A percentile compares a stretch with the other conserved stretches of the same genome.
Conservation (phyloP, 495 filamentous ascomycete genomes). For the Rostrohypoxylon terebratum region DNA sequence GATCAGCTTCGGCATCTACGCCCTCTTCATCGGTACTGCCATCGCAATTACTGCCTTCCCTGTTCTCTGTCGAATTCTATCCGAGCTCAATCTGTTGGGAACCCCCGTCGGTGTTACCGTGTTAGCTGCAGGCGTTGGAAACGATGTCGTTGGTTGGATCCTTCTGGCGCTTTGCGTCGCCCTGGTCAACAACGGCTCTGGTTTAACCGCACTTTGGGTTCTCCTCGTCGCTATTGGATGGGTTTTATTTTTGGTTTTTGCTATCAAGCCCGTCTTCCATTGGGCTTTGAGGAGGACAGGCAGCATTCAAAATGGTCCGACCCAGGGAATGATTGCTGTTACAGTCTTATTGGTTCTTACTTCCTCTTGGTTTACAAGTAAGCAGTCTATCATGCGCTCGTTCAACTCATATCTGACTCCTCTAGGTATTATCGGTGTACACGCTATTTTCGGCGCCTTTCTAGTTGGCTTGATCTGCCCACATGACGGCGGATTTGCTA, state of each 20-base stretch:
- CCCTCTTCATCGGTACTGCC: constrained; percentile 94
- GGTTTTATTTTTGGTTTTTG: constrained; percentile 79
- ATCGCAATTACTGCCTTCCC: constrained; percentile 98
- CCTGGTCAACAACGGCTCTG: constrained; percentile 87
- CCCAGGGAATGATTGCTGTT: constrained; percentile 84
- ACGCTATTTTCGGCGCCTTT: constrained; percentile 73
- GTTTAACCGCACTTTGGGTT: constrained; percentile 88
- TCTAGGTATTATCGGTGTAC: constrained; percentile 80
- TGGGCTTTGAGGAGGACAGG: constrained; percentile 78
- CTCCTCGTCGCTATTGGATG: constrained; percentile 81
- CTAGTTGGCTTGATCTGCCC: constrained; percentile 92
- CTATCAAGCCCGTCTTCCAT: constrained; percentile 81
- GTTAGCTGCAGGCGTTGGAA: constrained; percentile 92
- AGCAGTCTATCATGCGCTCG: constrained; percentile 20
- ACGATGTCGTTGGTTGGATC: constrained; percentile 96
- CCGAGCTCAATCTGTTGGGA: constrained; percentile 87
- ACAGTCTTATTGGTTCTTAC: constrained; percentile 82
- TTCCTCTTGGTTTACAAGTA: constrained; percentile 92
- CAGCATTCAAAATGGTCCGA: constrained; percentile 89
- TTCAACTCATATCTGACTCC: constrained; percentile 27
- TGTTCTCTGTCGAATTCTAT: constrained; percentile 92
- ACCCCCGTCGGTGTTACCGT: constrained; percentile 91
- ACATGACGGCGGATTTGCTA: constrained; percentile 93
- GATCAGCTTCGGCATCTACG: constrained; percentile 83
- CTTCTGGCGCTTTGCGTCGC: constrained; percentile 94